Percentiles rank a stretch among this genome's conserved stretches.
Evolutionary conservation across 371 early-diverging fungal species (phyloP).

Genomic region (Apophysomyces ossiformis): DNA sequence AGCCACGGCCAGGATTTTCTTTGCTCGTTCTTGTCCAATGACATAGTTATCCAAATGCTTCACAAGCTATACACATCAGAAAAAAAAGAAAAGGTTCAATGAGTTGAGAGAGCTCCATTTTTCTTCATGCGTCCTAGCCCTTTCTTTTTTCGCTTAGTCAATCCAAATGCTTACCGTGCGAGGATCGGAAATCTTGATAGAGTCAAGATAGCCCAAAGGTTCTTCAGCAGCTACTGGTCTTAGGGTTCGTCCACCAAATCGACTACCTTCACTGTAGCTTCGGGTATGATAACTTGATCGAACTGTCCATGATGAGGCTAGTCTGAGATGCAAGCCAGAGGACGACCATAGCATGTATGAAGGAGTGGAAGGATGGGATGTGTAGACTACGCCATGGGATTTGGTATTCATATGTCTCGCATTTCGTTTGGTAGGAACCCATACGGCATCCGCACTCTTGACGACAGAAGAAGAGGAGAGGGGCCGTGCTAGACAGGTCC

Average conservation of each 20-base stretch:
- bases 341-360: too few relatives aligned
- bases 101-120: too few relatives aligned
- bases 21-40: slow-evolving; percentile 87
- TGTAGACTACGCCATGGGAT: neutral
- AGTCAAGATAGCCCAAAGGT: neutral
- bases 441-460: neutral
- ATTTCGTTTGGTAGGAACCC: neutral
- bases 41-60: slow-evolving; percentile 85
- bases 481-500: neutral
- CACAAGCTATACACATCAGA: slow-evolving; percentile 62
- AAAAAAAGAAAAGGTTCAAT: neutral
- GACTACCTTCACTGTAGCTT: neutral
- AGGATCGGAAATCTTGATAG: neutral
- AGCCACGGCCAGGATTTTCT: slow-evolving; percentile 83
- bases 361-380: neutral
- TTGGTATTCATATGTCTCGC: neutral
- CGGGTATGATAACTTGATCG: neutral
- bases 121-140: too few relatives aligned
- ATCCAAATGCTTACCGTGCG: slow-evolving; percentile 1
- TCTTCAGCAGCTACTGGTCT: neutral
- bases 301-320: neutral
- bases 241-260: neutral
- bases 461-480: neutral
- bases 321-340: neutral
- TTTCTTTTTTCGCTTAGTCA: neutral